These are phyloP conservation scores for Aspergillus sp. DNA, from an alignment of 2,329 filamentous ascomycete genomes.

Conservation along the genomic window DNA sequence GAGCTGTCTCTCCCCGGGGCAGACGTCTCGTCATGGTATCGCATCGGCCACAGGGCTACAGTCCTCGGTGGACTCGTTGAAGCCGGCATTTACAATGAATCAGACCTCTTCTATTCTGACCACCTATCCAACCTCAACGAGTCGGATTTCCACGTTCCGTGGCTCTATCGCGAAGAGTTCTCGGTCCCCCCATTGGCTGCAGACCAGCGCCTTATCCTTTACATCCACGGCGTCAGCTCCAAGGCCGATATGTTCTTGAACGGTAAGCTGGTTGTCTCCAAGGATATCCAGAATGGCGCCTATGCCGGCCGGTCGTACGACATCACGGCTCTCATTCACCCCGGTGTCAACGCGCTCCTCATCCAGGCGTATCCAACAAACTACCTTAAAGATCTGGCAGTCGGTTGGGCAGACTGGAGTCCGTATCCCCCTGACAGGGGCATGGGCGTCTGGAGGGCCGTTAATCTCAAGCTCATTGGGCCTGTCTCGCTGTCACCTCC, in stretches of 20 bases:
- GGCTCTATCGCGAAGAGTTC: conserved; percentile 61
- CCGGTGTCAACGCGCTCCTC: conserved; percentile 51
- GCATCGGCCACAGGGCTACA: conserved; percentile 52
- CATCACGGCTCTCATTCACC: conserved; percentile 46
- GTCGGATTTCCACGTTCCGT: conserved; percentile 53
- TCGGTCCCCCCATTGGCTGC: conserved; percentile 29
- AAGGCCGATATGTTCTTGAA: conserved; percentile 62
- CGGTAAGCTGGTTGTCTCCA: conserved; percentile 52
- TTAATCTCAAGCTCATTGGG: conserved; percentile 57
- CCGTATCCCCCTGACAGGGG: conserved; percentile 62
- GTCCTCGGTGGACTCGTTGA: conserved; percentile 59
- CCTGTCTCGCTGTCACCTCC: conserved; percentile 47
- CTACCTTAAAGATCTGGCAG: conserved; percentile 59
- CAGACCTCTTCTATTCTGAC: conserved; percentile 56
- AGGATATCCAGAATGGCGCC: conserved; percentile 53
- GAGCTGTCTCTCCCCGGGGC: conserved; percentile 45
- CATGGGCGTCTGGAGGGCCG: conserved; percentile 62
- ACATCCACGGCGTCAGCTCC: conserved; percentile 61
- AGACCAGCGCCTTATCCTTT: conserved; percentile 51
- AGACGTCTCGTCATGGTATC: conserved; percentile 54
- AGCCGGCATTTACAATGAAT: conserved; percentile 53
- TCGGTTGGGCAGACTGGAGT: conserved; percentile 65
- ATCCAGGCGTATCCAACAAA: conserved; percentile 59
- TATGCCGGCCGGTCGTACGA: conserved; percentile 59
- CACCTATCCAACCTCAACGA: conserved; percentile 48